Percentiles rank a stretch among this genome's conserved stretches.
These are phyloP conservation scores for Agaricus sinodeliciosus DNA, from an alignment of 768 basidiomycete genomes.

Conservation along the genomic window DNA sequence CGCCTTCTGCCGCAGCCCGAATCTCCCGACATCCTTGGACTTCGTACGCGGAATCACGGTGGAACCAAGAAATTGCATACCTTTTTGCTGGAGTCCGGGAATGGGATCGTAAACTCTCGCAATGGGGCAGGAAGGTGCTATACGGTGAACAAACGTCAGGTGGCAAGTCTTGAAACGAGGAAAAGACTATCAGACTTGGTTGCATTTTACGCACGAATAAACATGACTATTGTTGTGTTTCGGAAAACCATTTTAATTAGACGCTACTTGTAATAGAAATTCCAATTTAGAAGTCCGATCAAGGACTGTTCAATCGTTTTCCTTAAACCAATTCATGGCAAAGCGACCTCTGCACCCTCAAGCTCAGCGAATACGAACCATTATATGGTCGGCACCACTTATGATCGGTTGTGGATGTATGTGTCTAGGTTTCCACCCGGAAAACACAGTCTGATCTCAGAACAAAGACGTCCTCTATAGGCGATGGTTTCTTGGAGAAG, in stretches of 20 bases:
- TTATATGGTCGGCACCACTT: constrained; percentile 60
- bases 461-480: constrained; percentile 57
- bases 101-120: constrained; percentile 39
- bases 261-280: too few relatives aligned
- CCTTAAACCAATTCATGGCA: constrained; percentile 16
- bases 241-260: too few relatives aligned
- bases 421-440: constrained; percentile 17
- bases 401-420: constrained; percentile 59
- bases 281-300: constrained; percentile 1
- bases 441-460: not conserved
- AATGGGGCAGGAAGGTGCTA: constrained; percentile 39
- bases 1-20: constrained; percentile 48
- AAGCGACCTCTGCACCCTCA: constrained; percentile 26
- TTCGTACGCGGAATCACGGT: constrained; percentile 42
- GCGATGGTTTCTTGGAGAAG: constrained; percentile 43
- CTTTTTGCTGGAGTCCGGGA: constrained; percentile 35
- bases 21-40: constrained; percentile 41
- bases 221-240: too few relatives aligned
- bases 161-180: not conserved
- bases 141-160: constrained; percentile 26
- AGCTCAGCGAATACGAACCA: constrained; percentile 35
- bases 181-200: too few relatives aligned
- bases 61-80: constrained; percentile 52
- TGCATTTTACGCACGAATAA: too few relatives aligned
- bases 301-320: not conserved